A percentile compares a stretch with the other conserved stretches of the same genome.
Evolutionary conservation across 225 moss, liverwort and hornwort genomes (phyloP).

Genomic region (Rhytidiadelphus loreus): DNA sequence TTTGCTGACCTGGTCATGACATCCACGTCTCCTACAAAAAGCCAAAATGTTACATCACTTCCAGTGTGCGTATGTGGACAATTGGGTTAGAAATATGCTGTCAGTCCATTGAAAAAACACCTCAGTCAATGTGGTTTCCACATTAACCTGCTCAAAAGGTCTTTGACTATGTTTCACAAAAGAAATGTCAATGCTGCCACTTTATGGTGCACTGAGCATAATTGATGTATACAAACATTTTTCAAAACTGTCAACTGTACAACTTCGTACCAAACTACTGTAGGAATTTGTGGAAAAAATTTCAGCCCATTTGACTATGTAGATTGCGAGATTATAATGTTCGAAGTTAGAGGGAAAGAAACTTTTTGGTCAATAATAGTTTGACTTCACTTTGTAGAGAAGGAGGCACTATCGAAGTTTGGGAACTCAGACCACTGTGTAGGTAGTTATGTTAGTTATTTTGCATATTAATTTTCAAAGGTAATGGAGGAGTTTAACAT

Average conservation of each 20-base stretch:
- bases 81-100: background rate
- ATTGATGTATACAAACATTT: background rate
- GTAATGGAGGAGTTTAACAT: background rate
- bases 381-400: background rate
- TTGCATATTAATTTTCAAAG: background rate
- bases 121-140: background rate
- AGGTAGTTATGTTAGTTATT: background rate
- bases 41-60: background rate
- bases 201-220: background rate
- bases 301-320: fast-evolving
- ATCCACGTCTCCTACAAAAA: background rate
- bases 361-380: background rate
- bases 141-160: background rate
- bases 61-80: background rate
- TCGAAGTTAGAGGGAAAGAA: background rate
- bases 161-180: background rate
- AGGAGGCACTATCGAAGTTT: fast-evolving
- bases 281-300: background rate
- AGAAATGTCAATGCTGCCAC: background rate
- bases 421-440: fast-evolving
- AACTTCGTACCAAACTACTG: background rate
- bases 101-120: background rate
- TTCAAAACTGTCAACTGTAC: background rate
- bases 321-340: background rate
- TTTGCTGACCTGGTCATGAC: background rate